Evolutionary conservation across 805 yeast genomes (phyloP), one percentile per base, ranked within the genome.

Genomic region (Isabelozyma gotoi): DNA sequence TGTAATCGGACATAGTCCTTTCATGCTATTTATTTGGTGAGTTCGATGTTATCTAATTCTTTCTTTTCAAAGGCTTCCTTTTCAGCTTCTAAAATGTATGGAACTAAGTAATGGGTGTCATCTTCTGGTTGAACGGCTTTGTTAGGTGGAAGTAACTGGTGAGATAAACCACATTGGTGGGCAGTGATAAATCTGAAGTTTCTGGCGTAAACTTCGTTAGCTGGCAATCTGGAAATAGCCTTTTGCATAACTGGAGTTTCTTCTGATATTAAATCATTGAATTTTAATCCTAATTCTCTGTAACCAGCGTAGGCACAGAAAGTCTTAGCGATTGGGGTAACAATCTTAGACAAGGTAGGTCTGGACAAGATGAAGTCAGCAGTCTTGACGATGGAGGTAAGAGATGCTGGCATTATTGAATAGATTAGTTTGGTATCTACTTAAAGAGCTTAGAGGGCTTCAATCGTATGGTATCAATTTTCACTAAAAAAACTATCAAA

Each of bases 31-130:
- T 34, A 33, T 24, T 21, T 33, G 36, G 37, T 5, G 24, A 68
- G 69, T 46, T 67, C 72, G 55, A 88, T 76, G 78, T 88, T 85
- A 78, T 94, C 96, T 62, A 94, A 82, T 62, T 85, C 94, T 49
- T 78, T 83, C 73, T 85, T 89, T 77, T 94, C 99, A 51, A 78
- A 76, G 39, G 83, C 85, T 70, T 88, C 97, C 58, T 88, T 88
- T 76, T 94, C 98, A 49, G 92, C 95, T 77, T 94, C 97, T 62
- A 91, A 79, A 49, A 94, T 74, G 75, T 86, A 87, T 56, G 97
- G 97, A 47, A 87, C 70, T 63, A 94, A 77, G 74, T 90, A 91
- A 56, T 86, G 86, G 45, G 71, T 69, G 67, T 88, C 96, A 50
- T 92, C 92, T 61, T 82, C 88, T 21, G 89, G 80, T 66, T 82